Conservation (phyloP, 2,329 filamentous ascomycete genomes). For the Sporothrix variecibatus region DNA sequence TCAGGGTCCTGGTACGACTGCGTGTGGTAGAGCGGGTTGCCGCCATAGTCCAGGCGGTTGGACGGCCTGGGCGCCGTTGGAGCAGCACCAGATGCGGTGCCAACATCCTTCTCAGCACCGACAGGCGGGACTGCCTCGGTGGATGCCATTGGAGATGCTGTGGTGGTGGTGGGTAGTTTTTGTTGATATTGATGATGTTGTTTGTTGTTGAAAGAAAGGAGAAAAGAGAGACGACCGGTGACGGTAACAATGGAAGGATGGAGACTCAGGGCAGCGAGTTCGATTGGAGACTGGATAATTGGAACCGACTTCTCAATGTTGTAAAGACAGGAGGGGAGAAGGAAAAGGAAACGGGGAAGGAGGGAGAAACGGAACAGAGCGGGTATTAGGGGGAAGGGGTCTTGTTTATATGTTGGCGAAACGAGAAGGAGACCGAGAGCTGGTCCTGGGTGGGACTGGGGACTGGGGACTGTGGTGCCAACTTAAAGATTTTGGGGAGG, state of each 20-base stretch:
- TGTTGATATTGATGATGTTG: neutral
- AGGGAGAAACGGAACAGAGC: neutral
- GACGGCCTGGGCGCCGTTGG: conserved; percentile 24
- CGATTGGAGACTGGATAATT: neutral
- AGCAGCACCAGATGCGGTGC: conserved; percentile 17
- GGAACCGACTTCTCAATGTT: neutral
- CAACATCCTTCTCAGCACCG: conserved; percentile 27
- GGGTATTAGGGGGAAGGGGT: neutral
- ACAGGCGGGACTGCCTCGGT: conserved; percentile 13
- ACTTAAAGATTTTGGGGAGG: neutral
- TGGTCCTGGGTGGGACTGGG: neutral
- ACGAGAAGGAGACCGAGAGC: neutral
- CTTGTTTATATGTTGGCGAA: conserved; percentile 23
- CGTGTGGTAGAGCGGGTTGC: conserved; percentile 45
- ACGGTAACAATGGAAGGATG: neutral
- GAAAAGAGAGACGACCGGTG: neutral
- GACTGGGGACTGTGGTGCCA: conserved; percentile 10
- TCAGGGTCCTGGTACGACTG: conserved; percentile 39
- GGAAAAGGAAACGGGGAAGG: neutral
- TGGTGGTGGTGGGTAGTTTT: neutral
- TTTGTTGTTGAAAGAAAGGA: neutral
- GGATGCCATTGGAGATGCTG: conserved; percentile 21
- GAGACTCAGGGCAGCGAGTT: neutral
- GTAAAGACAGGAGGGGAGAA: neutral
- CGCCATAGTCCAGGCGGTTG: conserved; percentile 38